Base-by-base conservation (phyloP, 1,284 basidiomycete species). In the Inonotus hispidus region DNA sequence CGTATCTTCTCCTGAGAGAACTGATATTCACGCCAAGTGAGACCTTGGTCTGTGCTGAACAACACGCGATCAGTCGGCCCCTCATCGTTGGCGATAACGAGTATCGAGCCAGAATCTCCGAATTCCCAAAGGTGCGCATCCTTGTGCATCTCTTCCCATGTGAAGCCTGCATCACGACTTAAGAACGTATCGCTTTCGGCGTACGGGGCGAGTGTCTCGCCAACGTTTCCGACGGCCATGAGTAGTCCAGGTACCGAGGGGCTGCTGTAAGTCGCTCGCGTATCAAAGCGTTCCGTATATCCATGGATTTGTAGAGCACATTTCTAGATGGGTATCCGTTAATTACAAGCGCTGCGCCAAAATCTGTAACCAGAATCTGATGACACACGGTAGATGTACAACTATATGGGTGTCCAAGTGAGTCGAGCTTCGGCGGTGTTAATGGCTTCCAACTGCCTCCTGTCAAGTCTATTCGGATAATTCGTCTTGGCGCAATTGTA, bases 81-180 rank as follows among this genome's bases (percentile, higher is more conserved):
- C 72, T 98, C 95, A 73, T 99, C 97, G 72, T 98, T 97, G 59
- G 87, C 94, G 74, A 99, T 88, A 64, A 99, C 78, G 39, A 99
- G 80, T 63, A 99, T 82, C 0, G 94, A 94, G 7, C 97, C 96
- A 1, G 93, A 96, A 75, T 99, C 97, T 39, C 96, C 96, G 69
- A 95, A 98, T 71, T 97, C 95, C 94, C 95, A 99, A 57, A 97
- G 81, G 71, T 98, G 92, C 0, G 97, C 95, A 68, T 97, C 95
- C 72, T 99, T 99, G 77, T 95, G 93, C 2, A 99, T 90, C 75
- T 99, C 96, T 71, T 97, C 87, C 96, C 96, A 99, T 0, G 92
- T 94, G 75, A 98, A 98, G 6, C 96, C 97, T 4, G 88, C 97
- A 69, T 99, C 94, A 2, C 96, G 90, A 50, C 92, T 95, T 43